These are phyloP conservation scores for Metschnikowia colocasiae DNA, from an alignment of 805 yeast genomes.

Conservation along the genomic window DNA sequence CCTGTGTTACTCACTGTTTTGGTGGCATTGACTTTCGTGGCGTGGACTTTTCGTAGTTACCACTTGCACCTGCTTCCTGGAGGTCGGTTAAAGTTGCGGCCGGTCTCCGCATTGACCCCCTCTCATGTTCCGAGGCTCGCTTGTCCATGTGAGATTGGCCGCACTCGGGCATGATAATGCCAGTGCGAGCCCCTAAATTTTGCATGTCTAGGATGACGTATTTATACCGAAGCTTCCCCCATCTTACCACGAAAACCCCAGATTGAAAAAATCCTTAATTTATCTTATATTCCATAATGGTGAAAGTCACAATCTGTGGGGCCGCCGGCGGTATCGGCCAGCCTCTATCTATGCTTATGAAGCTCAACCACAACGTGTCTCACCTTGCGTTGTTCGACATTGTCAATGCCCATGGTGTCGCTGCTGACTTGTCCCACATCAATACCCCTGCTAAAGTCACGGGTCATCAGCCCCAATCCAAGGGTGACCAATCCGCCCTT, in stretches of 20 bases:
- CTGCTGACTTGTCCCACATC: conserved; percentile 45
- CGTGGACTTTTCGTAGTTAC: not conserved
- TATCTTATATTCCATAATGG: conserved; percentile 20
- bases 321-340: conserved; percentile 51
- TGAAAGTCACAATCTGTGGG: conserved; percentile 47
- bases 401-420: conserved; percentile 45
- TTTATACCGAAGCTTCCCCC: not conserved
- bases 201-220: not conserved
- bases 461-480: conserved; percentile 39
- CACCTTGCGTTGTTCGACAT: conserved; percentile 42
- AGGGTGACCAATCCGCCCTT: conserved; percentile 37
- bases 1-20: too few species aligned
- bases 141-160: conserved; percentile 4
- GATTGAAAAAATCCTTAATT: not conserved
- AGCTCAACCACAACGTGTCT: conserved; percentile 36
- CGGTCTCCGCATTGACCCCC: conserved; percentile 1
- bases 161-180: not conserved
- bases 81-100: not conserved
- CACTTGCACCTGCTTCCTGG: not conserved
- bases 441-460: conserved; percentile 37
- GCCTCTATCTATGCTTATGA: conserved; percentile 42
- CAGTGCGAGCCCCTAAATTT: not conserved
- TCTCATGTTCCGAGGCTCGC: conserved; percentile 4
- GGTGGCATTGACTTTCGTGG: not conserved
- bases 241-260: not conserved